Base-by-base conservation (phyloP, 345 rosid genomes). In the Populus tremula region DNA sequence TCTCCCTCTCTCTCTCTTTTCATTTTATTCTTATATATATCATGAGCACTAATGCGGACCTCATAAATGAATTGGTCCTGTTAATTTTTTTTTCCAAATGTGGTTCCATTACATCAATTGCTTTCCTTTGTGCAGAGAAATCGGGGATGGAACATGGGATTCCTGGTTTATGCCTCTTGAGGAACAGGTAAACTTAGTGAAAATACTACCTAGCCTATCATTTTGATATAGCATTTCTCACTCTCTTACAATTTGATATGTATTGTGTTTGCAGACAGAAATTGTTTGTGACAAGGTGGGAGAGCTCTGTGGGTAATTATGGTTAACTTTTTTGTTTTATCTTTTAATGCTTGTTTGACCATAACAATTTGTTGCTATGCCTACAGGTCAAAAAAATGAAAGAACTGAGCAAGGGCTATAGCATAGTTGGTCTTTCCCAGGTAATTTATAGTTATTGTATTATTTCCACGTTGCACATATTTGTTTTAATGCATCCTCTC, bases 391-490 rank as follows among this genome's bases (percentile, higher is more conserved):
- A 90, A 82, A 62, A 86, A 81, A 92, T 93, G 92, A 74, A 89
- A 86, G 94, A 88, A 84, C 82, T 95, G 82, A 88, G 89, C 45
- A 76, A 87, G 72, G 99, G 99, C 61, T 91, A 89, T 87, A 91
- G 87, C 85, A 85, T 95, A 25, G 98, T 95, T 84, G 99, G 95
- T 68, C 93, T 90, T 76, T 95, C 98, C 68, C 99, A 93, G 95
- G 98, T 90, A 70, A 78, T 63, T 74, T 79, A 65, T 49, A 18
- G 33, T 20, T 41, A 69, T 47, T 66, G 54, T 49, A 74, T 21
- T 6, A 12, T 70, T 53, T 43, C 25, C 69, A 72, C 21, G 3
- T 41, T 72, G 39, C 50, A 45, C 4, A 27, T 43, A 12, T 69
- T 63, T 38, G 21, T 14, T 76, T 23, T 20, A 27, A 41, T 27